Base-by-base conservation (phyloP, 345 rosid genomes). In the Pistacia atlantica region DNA sequence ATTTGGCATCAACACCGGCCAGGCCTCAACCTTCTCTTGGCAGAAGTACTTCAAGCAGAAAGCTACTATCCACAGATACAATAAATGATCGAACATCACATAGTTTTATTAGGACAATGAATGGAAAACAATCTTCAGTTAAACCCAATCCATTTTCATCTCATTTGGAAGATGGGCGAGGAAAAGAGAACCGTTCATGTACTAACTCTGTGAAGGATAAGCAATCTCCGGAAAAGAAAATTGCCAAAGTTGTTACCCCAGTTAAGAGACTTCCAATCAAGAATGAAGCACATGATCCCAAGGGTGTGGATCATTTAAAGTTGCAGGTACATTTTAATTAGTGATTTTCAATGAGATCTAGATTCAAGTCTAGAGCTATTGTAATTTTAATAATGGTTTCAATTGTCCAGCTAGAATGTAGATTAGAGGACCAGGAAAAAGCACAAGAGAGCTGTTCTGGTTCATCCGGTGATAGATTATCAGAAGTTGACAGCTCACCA, bases 11-110 rank as follows among this genome's bases (percentile, higher is more conserved):
- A 61, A 57, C 84, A 22, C 42, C 79, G 74, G 78, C 82, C 71
- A 81, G 83, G 87, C 71, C 79, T 70, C 97, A 92, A 69, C 91
- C 91, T 67, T 77, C 77, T 77, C 90, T 87, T 46, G 67, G 82
- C 58, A 88, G 94, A 84, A 87, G 93, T 79, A 75, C 81, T 58
- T 92, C 95, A 18, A 92, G 84, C 75, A 87, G 95, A 78, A 95
- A 84, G 82, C 81, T 85, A n/a, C 76, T 85, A n/a, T 73, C 86
- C 16, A 75, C 93, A 0, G 92, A 90, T 58, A 17, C 84, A 20
- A 65, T 45, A 31, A 25, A 64, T 31, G 89, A 88, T 51, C 84
- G 81, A 75, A 69, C 79, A 3, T 64, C 79, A 45, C 82, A 80
- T 64, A 51, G 76, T 73, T 73, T 78, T 35, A 75, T 37, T 33